phyloP scores from a whole-genome alignment of 306 rosid species.

The Luffa acutangula region DNA sequence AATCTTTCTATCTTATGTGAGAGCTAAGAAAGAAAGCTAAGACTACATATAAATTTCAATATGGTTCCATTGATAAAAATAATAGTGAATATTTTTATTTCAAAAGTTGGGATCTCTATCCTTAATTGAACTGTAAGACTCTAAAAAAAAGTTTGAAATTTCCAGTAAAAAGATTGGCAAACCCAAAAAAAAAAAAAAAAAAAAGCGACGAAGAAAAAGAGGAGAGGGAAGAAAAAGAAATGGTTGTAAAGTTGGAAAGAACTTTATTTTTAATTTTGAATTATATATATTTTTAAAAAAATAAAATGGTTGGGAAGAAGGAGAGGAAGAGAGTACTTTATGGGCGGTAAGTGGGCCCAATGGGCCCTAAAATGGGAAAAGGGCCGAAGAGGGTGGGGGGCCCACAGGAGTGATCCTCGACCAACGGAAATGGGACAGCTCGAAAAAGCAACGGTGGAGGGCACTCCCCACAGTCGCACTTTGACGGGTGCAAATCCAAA shows the following conservation, averaged over 20 bases:
- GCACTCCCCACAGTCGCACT: neutral
- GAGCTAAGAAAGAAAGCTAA: neutral
- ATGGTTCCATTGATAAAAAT: neutral
- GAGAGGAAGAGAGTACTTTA: neutral
- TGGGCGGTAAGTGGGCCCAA: slow-evolving; percentile 1
- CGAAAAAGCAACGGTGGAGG: slow-evolving; percentile 1
- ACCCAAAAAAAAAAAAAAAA: neutral
- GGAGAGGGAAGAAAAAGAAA: neutral
- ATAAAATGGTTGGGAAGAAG: neutral
- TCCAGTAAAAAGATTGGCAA: neutral
- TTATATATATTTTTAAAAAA: no score
- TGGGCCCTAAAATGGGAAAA: neutral
- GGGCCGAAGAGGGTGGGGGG: neutral
- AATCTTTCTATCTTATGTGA: neutral
- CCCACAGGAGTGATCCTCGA: neutral
- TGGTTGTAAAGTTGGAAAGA: neutral
- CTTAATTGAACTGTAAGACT: neutral
- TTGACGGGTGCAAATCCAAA: neutral
- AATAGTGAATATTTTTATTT: neutral
- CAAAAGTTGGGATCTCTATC: neutral
- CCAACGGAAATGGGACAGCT: slow-evolving; percentile 6
- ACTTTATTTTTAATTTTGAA: neutral
- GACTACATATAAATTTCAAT: neutral
- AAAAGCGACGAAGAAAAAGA: neutral
- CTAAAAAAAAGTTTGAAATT: neutral